Evolutionary conservation across 2,329 filamentous ascomycete species (phyloP).

Genomic region (Colletotrichum coccodes): DNA sequence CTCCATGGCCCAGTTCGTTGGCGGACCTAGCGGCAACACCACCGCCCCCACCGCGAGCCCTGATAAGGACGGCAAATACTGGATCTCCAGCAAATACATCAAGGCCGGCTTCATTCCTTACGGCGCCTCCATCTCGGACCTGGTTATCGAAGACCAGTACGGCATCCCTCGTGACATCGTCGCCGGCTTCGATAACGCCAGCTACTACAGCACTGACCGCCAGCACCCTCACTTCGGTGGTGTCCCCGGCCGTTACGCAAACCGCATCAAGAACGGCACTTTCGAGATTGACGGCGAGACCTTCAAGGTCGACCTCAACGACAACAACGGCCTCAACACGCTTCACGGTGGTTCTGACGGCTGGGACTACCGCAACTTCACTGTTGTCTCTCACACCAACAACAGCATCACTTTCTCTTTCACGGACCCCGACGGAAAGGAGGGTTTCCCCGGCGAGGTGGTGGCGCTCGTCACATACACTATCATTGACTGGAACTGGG

Average conservation of each 20-base stretch:
- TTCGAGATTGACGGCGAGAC: constrained; percentile 73
- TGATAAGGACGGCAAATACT: constrained; percentile 75
- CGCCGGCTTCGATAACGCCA: constrained; percentile 80
- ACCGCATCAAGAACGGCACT: constrained; percentile 82
- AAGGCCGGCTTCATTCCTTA: constrained; percentile 78
- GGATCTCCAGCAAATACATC: constrained; percentile 74
- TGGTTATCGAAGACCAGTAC: constrained; percentile 76
- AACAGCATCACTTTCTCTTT: constrained; percentile 80
- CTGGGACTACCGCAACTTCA: constrained; percentile 84
- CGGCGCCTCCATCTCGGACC: constrained; percentile 77
- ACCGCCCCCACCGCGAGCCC: constrained; percentile 46
- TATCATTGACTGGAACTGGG: constrained; percentile 72
- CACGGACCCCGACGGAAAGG: constrained; percentile 76
- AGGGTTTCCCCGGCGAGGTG: constrained; percentile 84
- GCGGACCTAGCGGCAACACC: constrained; percentile 33
- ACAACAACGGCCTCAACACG: constrained; percentile 70
- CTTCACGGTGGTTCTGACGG: constrained; percentile 77
- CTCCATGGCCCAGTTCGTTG: constrained; percentile 40
- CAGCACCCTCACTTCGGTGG: constrained; percentile 78
- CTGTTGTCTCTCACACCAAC: constrained; percentile 73
- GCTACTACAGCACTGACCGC: constrained; percentile 71
- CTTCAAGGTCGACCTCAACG: constrained; percentile 72
- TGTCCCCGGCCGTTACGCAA: constrained; percentile 82
- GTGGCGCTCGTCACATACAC: constrained; percentile 80
- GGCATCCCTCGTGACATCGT: constrained; percentile 78